Percentiles rank a stretch among this genome's conserved stretches.
Conservation (phyloP, 768 basidiomycete genomes). For the Russula sp. region DNA sequence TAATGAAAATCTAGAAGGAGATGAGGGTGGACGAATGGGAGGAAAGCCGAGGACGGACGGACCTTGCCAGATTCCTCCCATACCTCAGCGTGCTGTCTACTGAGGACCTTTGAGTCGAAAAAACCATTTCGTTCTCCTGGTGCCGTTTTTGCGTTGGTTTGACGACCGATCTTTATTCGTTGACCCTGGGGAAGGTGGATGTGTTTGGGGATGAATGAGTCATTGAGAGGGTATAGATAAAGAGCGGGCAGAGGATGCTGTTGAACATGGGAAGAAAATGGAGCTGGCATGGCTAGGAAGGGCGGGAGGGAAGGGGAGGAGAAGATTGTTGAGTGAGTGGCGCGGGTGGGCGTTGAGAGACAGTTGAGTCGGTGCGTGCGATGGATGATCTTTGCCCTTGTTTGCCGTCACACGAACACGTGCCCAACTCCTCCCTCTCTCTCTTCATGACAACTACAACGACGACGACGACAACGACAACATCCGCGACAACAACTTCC, state of each 20-base stretch:
- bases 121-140: conserved; percentile 93
- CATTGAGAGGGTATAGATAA: conserved; percentile 83
- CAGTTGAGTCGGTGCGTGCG: not conserved
- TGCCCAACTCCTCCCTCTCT: not conserved
- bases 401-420: conserved; percentile 24
- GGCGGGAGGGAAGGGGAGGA: not conserved
- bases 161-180: conserved; percentile 88
- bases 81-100: conserved; percentile 95
- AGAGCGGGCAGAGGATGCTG: conserved; percentile 37
- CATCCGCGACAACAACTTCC: not conserved
- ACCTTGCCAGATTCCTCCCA: conserved; percentile 93
- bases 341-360: conserved; percentile 12
- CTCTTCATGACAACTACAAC: conserved; percentile 15
- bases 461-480: not conserved
- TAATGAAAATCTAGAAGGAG: conserved; percentile 81
- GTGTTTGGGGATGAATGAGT: conserved; percentile 92
- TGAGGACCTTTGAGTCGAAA: conserved; percentile 94
- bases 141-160: conserved; percentile 93
- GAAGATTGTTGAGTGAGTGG: conserved; percentile 10
- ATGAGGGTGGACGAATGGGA: conserved; percentile 28
- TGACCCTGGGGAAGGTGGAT: conserved; percentile 69
- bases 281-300: conserved; percentile 24
- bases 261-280: conserved; percentile 22
- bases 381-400: conserved; percentile 2
- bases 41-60: conserved; percentile 30